phyloP scores from a whole-genome alignment of 495 filamentous ascomycete species.

The Barbatosphaeria neglecta region DNA sequence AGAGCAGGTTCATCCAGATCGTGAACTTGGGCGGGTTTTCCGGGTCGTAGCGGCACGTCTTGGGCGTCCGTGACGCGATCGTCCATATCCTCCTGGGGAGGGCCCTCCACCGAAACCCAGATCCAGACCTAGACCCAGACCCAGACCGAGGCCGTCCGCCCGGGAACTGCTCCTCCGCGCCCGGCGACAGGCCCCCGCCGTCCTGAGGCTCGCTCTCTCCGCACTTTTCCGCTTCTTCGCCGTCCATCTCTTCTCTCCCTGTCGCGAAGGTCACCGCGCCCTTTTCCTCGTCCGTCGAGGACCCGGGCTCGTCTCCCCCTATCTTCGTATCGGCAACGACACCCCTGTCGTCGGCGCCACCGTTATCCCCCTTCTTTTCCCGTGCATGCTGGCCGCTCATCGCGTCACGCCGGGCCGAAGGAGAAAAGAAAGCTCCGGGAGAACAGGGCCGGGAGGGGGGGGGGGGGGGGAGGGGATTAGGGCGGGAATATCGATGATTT shows the following conservation, averaged over 20 bases:
- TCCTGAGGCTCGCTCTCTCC: too few relatives aligned
- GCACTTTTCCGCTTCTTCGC: neutral
- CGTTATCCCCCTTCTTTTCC: neutral
- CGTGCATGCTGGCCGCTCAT: neutral
- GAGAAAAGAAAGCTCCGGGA: neutral
- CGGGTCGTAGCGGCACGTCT: constrained; percentile 16
- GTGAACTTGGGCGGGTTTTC: constrained; percentile 22
- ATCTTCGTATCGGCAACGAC: neutral
- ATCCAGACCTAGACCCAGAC: too few relatives aligned
- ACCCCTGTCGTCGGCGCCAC: neutral
- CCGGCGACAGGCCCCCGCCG: too few relatives aligned
- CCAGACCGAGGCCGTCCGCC: neutral
- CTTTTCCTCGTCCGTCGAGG: neutral
- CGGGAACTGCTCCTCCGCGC: too few relatives aligned
- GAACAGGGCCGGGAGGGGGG: too few relatives aligned
- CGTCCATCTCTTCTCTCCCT: neutral
- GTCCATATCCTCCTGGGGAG: neutral
- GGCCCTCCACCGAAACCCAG: too few relatives aligned
- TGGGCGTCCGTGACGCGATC: constrained; percentile 3
- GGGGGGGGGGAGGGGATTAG: too few relatives aligned
- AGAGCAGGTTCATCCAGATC: constrained; percentile 18
- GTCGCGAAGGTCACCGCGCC: neutral
- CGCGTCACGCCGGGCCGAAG: neutral
- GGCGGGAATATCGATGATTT: too few relatives aligned
- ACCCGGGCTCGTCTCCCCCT: neutral